Percentiles rank a stretch among this genome's conserved stretches.
phyloP scores from a whole-genome alignment of 345 rosid species.

The Brassica incana region DNA sequence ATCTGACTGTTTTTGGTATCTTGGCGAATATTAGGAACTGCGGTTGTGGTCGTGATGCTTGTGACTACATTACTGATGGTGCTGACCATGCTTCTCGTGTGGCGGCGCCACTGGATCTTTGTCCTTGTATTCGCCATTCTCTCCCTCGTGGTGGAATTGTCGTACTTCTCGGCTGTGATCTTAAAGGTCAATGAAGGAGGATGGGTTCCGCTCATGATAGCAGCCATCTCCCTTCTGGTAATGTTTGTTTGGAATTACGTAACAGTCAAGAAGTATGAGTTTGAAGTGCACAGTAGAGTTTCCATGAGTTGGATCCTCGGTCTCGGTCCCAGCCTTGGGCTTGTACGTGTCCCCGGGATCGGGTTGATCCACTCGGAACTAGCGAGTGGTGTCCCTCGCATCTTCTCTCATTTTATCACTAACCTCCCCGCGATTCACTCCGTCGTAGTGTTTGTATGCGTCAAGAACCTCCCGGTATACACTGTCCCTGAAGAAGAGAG shows the following conservation, averaged over 20 bases:
- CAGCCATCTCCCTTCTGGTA: slow-evolving; percentile 58
- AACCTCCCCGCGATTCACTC: slow-evolving; percentile 82
- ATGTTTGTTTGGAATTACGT: slow-evolving; percentile 84
- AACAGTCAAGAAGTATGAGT: slow-evolving; percentile 70
- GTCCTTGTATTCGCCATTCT: slow-evolving; percentile 58
- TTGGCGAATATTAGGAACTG: slow-evolving; percentile 55
- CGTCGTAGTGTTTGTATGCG: slow-evolving; percentile 69
- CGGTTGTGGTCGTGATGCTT: slow-evolving; percentile 75
- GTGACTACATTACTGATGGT: slow-evolving; percentile 68
- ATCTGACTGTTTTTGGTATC: slow-evolving; percentile 14
- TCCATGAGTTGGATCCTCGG: slow-evolving; percentile 90
- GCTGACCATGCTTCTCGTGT: slow-evolving; percentile 68
- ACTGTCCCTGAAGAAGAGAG: slow-evolving; percentile 82
- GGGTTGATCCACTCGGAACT: slow-evolving; percentile 82
- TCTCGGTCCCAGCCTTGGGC: slow-evolving; percentile 83
- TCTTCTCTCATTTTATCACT: slow-evolving; percentile 85
- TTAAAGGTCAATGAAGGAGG: slow-evolving; percentile 77
- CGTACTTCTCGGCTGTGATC: slow-evolving; percentile 66
- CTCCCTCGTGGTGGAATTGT: slow-evolving; percentile 56
- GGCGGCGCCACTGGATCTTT: slow-evolving; percentile 77
- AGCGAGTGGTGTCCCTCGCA: slow-evolving; percentile 80
- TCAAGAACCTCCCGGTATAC: slow-evolving; percentile 82
- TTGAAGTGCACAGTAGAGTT: slow-evolving; percentile 73
- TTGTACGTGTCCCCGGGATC: slow-evolving; percentile 76
- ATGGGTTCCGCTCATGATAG: slow-evolving; percentile 80